These are phyloP conservation scores for Anisogramma anomala DNA, from an alignment of 2,329 filamentous ascomycete species.

Conservation along the genomic window DNA sequence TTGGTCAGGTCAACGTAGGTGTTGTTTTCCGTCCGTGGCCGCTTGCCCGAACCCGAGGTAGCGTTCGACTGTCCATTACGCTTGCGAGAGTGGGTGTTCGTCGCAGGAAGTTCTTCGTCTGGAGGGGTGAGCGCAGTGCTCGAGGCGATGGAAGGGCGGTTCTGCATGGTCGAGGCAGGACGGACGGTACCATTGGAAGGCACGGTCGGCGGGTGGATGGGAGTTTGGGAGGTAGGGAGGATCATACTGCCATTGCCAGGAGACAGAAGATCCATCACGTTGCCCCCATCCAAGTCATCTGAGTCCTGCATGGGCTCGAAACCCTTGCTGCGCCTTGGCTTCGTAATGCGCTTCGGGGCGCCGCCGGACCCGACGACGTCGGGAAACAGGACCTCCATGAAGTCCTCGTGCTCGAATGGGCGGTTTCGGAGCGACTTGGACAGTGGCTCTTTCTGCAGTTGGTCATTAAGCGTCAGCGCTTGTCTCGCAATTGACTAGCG, in stretches of 20 bases:
- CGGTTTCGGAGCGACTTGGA: conserved; percentile 45
- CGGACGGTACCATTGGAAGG: conserved; percentile 15
- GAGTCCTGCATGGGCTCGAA: conserved; percentile 31
- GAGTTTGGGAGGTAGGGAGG: conserved; percentile 14
- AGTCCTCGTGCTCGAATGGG: conserved; percentile 49
- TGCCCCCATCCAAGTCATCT: conserved; percentile 37
- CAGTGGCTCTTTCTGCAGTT: conserved; percentile 41
- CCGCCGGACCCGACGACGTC: conserved; percentile 49
- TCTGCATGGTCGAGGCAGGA: conserved; percentile 26
- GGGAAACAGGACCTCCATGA: conserved; percentile 48
- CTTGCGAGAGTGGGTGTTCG: conserved; percentile 28
- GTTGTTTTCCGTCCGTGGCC: conserved; percentile 23
- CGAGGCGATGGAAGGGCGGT: conserved; percentile 28
- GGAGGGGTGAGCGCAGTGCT: conserved; percentile 42
- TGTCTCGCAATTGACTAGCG: conserved; percentile 9
- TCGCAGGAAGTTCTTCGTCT: conserved; percentile 33
- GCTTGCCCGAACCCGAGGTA: conserved; percentile 20
- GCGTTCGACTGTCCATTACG: conserved; percentile 19
- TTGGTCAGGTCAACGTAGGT: conserved; percentile 15
- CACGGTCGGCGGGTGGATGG: conserved; percentile 16
- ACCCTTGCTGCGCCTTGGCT: conserved; percentile 39
- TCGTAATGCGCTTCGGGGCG: conserved; percentile 48
- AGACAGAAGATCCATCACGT: conserved; percentile 33
- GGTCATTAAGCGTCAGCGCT: conserved; percentile 12
- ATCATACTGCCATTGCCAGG: conserved; percentile 20